Conservation (phyloP, 2,329 filamentous ascomycete species). For the Alternaria triticina region DNA sequence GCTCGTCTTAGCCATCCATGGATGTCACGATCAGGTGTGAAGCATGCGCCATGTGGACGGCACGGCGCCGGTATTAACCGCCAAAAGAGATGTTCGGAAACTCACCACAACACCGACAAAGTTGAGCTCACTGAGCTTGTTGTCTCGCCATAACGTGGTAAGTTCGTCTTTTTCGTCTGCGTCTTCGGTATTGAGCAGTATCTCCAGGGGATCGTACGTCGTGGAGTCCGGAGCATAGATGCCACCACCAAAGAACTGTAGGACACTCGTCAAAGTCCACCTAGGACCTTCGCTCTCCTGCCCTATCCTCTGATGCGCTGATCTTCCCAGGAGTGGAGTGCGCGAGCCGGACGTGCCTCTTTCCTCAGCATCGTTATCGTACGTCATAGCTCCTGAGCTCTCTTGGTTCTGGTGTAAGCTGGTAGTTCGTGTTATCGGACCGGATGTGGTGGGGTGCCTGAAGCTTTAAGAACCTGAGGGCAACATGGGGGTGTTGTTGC, state of each 20-base stretch:
- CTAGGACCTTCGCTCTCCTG: slow-evolving; percentile 2
- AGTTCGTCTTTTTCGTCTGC: slow-evolving; percentile 42
- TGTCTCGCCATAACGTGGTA: slow-evolving; percentile 48
- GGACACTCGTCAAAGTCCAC: slow-evolving; percentile 14
- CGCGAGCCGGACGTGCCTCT: slow-evolving; percentile 23
- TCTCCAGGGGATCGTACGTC: slow-evolving; percentile 47
- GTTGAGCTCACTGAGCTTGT: slow-evolving; percentile 50
- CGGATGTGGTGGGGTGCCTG: background rate
- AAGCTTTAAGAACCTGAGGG: background rate
- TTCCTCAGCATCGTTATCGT: slow-evolving; percentile 28
- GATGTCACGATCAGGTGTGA: background rate
- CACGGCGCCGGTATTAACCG: background rate
- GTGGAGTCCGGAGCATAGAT: slow-evolving; percentile 42
- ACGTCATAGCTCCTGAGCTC: slow-evolving; percentile 21
- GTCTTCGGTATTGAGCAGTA: slow-evolving; percentile 47
- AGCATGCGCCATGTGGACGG: background rate
- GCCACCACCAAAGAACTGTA: slow-evolving; percentile 43
- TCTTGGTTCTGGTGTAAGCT: background rate
- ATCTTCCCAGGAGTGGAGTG: slow-evolving; percentile 27
- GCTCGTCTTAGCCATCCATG: background rate
- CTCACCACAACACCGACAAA: slow-evolving; percentile 53
- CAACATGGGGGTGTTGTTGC: background rate
- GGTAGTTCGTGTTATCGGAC: slow-evolving; percentile 7
- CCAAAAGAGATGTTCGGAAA: background rate
- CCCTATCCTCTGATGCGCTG: slow-evolving; percentile 12